Percentiles rank a stretch among this genome's conserved stretches.
These are phyloP conservation scores for Cicer judaicum DNA, from an alignment of 306 rosid species.

Conservation along the genomic window DNA sequence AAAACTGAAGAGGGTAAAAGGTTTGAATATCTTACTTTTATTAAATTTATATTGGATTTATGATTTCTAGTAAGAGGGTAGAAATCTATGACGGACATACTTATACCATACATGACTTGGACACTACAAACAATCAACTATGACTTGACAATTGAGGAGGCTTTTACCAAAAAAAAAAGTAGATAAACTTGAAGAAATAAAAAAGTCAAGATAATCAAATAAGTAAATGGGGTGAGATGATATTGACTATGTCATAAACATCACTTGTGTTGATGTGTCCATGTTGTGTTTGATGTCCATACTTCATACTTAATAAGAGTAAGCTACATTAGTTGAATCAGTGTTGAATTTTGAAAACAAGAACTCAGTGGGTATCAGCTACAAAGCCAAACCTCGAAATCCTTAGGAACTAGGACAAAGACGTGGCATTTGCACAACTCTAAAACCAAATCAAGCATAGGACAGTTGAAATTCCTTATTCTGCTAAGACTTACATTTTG, in stretches of 20 bases:
- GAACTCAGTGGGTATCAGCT: background rate
- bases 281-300: background rate
- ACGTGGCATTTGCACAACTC: constrained; percentile 30
- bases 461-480: constrained; percentile 25
- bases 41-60: constrained; percentile 2
- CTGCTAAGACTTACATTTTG: constrained; percentile 64
- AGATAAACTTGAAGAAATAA: background rate
- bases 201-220: background rate
- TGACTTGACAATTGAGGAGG: background rate
- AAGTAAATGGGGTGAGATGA: background rate
- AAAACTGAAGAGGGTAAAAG: constrained; percentile 4
- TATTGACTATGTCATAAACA: background rate
- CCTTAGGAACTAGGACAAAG: constrained; percentile 1
- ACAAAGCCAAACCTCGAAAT: constrained; percentile 34
- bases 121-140: background rate
- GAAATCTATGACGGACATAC: background rate
- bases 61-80: constrained; percentile 1
- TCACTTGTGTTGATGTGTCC: background rate
- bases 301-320: background rate
- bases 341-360: constrained; percentile 28
- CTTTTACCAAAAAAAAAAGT: background rate
- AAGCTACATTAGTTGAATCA: constrained; percentile 9
- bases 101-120: background rate
- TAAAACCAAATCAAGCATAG: constrained; percentile 28
- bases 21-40: background rate